Evolutionary conservation across 176 grass and related monocot species (phyloP).

Genomic region (Thinopyrum elongatum): DNA sequence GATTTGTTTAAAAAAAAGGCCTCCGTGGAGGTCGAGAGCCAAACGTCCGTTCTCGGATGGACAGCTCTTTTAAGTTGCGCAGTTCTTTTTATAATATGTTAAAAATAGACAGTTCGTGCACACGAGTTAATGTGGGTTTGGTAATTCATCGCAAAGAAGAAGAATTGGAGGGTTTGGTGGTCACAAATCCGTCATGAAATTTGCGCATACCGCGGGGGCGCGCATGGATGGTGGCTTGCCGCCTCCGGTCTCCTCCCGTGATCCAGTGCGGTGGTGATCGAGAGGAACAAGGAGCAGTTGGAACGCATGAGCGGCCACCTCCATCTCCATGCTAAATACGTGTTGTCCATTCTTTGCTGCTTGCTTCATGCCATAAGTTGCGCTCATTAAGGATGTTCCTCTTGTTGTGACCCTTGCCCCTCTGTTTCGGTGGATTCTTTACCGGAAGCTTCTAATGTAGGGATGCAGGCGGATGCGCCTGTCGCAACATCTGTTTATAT

Average conservation of each 20-base stretch:
- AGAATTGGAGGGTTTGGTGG: neutral
- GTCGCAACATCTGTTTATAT: too few relatives aligned
- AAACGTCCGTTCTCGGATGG: too few relatives aligned
- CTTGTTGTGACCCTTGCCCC: slow-evolving; percentile 44
- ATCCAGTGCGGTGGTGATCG: slow-evolving; percentile 10
- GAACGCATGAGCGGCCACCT: slow-evolving; percentile 36
- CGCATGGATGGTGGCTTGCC: neutral
- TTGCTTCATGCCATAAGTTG: slow-evolving; percentile 39
- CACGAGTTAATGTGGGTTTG: neutral
- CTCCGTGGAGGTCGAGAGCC: too few relatives aligned
- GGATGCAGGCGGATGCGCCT: too few relatives aligned
- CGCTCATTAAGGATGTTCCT: neutral
- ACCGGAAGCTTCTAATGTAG: slow-evolving; percentile 34
- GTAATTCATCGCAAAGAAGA: too few relatives aligned
- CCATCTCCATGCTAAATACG: slow-evolving; percentile 36
- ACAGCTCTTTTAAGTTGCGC: too few relatives aligned
- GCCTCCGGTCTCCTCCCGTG: neutral
- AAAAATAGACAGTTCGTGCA: neutral
- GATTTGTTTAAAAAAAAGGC: too few relatives aligned
- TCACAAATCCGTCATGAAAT: slow-evolving; percentile 24
- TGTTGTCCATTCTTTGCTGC: slow-evolving; percentile 54
- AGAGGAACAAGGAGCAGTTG: slow-evolving; percentile 39
- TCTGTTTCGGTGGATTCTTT: neutral
- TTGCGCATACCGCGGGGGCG: neutral
- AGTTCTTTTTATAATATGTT: too few relatives aligned